phyloP scores from a whole-genome alignment of 2,329 filamentous ascomycete species.

The Domatiomyces catenatus region DNA sequence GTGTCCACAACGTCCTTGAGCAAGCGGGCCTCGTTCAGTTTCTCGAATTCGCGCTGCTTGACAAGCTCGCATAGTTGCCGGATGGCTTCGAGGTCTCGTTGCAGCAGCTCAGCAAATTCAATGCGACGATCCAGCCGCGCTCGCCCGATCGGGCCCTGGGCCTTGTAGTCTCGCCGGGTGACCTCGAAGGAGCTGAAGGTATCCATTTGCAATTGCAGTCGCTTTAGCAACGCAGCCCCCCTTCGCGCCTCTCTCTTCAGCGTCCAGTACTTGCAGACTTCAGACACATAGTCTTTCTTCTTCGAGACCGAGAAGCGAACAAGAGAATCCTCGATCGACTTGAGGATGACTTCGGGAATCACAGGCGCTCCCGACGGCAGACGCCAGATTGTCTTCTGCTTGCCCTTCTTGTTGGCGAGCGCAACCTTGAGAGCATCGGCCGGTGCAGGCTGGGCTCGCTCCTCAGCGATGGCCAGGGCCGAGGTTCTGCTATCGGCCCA shows the following conservation, averaged over 20 bases:
- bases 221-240: constrained; percentile 80
- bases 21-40: constrained; percentile 60
- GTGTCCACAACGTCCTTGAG: constrained; percentile 69
- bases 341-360: constrained; percentile 75
- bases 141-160: constrained; percentile 75
- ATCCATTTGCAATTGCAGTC: constrained; percentile 86
- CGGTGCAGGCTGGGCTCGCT: constrained; percentile 29
- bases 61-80: constrained; percentile 54
- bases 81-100: constrained; percentile 63
- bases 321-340: constrained; percentile 69
- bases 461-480: constrained; percentile 59
- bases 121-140: constrained; percentile 66
- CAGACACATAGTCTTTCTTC: constrained; percentile 67
- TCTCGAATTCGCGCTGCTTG: constrained; percentile 60
- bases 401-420: constrained; percentile 42
- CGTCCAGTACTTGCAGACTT: constrained; percentile 95
- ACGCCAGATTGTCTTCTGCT: constrained; percentile 65
- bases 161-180: constrained; percentile 84
- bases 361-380: constrained; percentile 88
- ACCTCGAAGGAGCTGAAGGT: constrained; percentile 96
- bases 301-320: constrained; percentile 71
- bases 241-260: constrained; percentile 84
- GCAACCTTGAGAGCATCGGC: constrained; percentile 37
- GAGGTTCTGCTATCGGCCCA: constrained; percentile 86
- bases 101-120: constrained; percentile 56